Base-by-base conservation (phyloP, 139 green algal species). In the Ettlia oleoabundans region DNA sequence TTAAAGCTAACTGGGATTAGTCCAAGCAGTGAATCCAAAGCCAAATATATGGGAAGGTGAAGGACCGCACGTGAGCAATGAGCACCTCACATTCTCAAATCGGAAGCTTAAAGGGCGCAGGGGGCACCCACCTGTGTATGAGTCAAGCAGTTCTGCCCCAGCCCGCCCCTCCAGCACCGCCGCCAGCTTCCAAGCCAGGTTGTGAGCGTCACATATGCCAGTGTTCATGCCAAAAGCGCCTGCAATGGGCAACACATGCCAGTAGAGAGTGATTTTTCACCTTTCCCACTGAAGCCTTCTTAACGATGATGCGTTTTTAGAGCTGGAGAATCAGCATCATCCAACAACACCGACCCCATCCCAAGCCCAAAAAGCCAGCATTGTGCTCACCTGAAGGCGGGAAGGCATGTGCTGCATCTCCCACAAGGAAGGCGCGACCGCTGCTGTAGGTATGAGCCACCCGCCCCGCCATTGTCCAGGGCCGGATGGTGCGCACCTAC, bases 171-270 rank as follows among this genome's bases (percentile, higher is more conserved):
- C 28, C 24, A 95, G 75, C 40, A 93, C 92, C n/a, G 92, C 85
- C 18, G 95, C 94, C 28, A 99, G 91, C 89, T 98, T 98, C 96
- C 95, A 98, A 1, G 95, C 96, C 35, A 99, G 87, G 82, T 98
- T 98, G 89, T 98, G 95, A 0, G 94, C 95, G 72, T 99, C 95
- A 75, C 92, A 86, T 13, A 86, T 91, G 21, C 96, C 96, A 5
- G 96, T 98, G 92, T 99, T 98, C 94, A 99, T 97, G 35, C 96
- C 97, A 88, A 99, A 98, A 3, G 94, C 96, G n/a, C n/a, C n/a
- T n/a, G n/a, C n/a, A n/a, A n/a, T n/a, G n/a, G n/a, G n/a, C n/a
- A n/a, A n/a, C n/a, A n/a, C n/a, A n/a, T n/a, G n/a, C n/a, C n/a
- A n/a, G n/a, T n/a, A n/a, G n/a, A n/a, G n/a, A n/a, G n/a, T n/a